A percentile compares a stretch with the other conserved stretches of the same genome.
Evolutionary conservation across 257 asterid genomes (phyloP).

Genomic region (Lycium ferocissimum): DNA sequence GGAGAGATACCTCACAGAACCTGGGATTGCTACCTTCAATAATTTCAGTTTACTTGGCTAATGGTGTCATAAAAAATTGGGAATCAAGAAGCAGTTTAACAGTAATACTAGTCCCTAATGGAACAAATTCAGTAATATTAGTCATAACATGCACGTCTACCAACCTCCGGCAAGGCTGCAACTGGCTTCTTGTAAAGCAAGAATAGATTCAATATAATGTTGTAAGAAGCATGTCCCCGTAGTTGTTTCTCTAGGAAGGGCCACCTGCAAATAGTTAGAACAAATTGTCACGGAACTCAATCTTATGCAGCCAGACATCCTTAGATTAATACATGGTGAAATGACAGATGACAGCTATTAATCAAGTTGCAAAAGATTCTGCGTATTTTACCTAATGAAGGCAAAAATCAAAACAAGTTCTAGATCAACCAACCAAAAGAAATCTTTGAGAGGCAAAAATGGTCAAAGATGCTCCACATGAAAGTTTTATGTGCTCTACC

Average conservation of each 20-base stretch:
- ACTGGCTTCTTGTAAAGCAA: conserved; percentile 93
- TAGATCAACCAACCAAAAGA: conserved; percentile 21
- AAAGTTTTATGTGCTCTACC: conserved; percentile 48
- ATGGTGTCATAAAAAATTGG: background rate
- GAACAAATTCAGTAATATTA: background rate
- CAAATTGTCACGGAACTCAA: conserved; percentile 36
- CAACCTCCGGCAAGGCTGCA: conserved; percentile 73
- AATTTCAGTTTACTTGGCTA: conserved; percentile 2
- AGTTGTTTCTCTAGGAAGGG: conserved; percentile 84
- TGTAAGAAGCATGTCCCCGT: conserved; percentile 92
- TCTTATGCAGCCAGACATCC: conserved; percentile 20
- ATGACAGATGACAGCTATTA: background rate
- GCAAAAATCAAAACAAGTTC: conserved; percentile 15
- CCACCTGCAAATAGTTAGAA: conserved; percentile 67
- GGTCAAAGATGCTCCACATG: conserved; percentile 1
- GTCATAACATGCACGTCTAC: conserved; percentile 34
- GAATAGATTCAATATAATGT: conserved; percentile 85
- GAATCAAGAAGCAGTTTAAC: background rate
- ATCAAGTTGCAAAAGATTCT: background rate
- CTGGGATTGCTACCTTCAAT: conserved; percentile 12
- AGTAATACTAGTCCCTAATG: background rate
- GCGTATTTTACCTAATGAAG: background rate
- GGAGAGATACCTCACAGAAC: background rate
- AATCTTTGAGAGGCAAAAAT: background rate
- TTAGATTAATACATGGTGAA: conserved; percentile 16